Conservation (phyloP, 1,284 basidiomycete species). For the Papiliotrema flavescens region DNA sequence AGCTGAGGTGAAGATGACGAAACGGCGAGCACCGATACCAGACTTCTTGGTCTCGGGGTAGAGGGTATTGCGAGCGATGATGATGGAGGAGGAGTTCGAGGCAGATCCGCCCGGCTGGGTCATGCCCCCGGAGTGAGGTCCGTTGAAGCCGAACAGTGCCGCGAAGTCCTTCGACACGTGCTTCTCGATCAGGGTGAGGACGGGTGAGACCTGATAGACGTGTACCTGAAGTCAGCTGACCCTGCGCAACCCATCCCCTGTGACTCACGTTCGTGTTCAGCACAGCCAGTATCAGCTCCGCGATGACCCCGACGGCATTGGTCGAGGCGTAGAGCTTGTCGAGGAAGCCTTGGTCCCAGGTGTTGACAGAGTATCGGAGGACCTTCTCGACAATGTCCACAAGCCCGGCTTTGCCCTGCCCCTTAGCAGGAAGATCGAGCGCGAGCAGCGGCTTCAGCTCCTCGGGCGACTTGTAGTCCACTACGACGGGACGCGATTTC, state of each 20-base stretch:
- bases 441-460: slow-evolving; percentile 12
- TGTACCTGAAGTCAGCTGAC: slow-evolving; percentile 24
- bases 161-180: slow-evolving; percentile 23
- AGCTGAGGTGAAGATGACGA: slow-evolving; percentile 44
- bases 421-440: slow-evolving; percentile 11
- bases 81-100: slow-evolving; percentile 46
- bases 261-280: slow-evolving; percentile 46
- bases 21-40: slow-evolving; percentile 32
- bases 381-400: slow-evolving; percentile 18
- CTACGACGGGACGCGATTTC: slow-evolving; percentile 3
- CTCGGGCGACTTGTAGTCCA: slow-evolving; percentile 12
- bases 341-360: slow-evolving; percentile 35
- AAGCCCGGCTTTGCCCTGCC: slow-evolving; percentile 18
- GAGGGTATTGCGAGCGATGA: slow-evolving; percentile 45
- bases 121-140: slow-evolving; percentile 20
- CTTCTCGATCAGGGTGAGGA: slow-evolving; percentile 42
- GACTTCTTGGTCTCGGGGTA: slow-evolving; percentile 39
- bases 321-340: slow-evolving; percentile 49
- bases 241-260: not conserved
- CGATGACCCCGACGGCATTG: slow-evolving; percentile 45
- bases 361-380: slow-evolving; percentile 29
- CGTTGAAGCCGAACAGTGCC: slow-evolving; percentile 21
- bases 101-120: slow-evolving; percentile 45
- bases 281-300: slow-evolving; percentile 44
- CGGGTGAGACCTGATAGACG: slow-evolving; percentile 49